phyloP scores from a whole-genome alignment of 1,139 yeast genomes.

The Diutina siamensis region DNA sequence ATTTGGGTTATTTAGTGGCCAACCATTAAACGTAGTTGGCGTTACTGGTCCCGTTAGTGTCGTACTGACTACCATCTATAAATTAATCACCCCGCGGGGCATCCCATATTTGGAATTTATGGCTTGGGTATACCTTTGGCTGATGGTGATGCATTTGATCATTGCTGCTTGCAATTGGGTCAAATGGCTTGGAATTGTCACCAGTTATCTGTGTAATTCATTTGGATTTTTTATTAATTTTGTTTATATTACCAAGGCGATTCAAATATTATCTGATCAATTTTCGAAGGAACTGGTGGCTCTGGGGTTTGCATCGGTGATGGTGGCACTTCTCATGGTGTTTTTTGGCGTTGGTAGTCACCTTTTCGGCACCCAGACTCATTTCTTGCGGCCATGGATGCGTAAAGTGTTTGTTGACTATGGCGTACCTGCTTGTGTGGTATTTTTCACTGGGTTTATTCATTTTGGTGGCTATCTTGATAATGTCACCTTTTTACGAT shows the following conservation, averaged over 20 bases:
- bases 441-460: slow-evolving; percentile 84
- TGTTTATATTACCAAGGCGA: slow-evolving; percentile 86
- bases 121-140: slow-evolving; percentile 95
- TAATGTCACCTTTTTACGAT: slow-evolving; percentile 36
- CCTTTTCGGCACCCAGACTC: slow-evolving; percentile 48
- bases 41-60: slow-evolving; percentile 93
- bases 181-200: slow-evolving; percentile 58
- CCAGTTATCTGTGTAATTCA: slow-evolving; percentile 81
- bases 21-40: slow-evolving; percentile 93
- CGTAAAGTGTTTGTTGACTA: slow-evolving; percentile 76
- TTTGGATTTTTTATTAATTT: slow-evolving; percentile 87
- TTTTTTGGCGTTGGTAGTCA: slow-evolving; percentile 61
- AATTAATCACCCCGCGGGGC: slow-evolving; percentile 52
- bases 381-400: slow-evolving; percentile 43
- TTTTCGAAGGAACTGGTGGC: slow-evolving; percentile 36
- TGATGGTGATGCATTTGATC: slow-evolving; percentile 67
- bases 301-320: slow-evolving; percentile 66
- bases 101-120: slow-evolving; percentile 81
- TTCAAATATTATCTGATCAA: slow-evolving; percentile 67
- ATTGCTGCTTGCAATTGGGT: slow-evolving; percentile 66
- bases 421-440: slow-evolving; percentile 70
- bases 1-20: slow-evolving; percentile 80
- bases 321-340: slow-evolving; percentile 62
- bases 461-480: slow-evolving; percentile 76
- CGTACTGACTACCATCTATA: slow-evolving; percentile 85